These are phyloP conservation scores for Porpolomopsis calyptriformis DNA, from an alignment of 768 basidiomycete genomes.

Conservation along the genomic window DNA sequence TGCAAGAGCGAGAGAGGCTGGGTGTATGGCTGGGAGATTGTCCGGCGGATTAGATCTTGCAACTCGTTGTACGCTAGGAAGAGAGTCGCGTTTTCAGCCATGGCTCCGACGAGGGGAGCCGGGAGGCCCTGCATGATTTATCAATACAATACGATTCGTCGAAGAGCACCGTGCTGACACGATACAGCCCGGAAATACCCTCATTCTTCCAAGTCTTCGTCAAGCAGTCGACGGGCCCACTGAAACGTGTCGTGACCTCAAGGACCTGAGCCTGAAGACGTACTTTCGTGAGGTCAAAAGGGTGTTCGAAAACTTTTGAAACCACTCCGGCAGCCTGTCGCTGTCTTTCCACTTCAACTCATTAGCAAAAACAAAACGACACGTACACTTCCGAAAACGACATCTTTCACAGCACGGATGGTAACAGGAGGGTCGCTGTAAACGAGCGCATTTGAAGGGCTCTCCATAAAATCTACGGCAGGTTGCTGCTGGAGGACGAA, in stretches of 20 bases:
- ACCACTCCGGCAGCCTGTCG: constrained; percentile 67
- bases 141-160: neutral
- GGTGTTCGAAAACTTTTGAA: constrained; percentile 84
- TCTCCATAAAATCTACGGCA: neutral
- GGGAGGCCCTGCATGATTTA: constrained; percentile 61
- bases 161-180: constrained; percentile 38
- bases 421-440: neutral
- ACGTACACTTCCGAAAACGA: constrained; percentile 39
- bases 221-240: constrained; percentile 84
- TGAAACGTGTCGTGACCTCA: constrained; percentile 55
- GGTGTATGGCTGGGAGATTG: constrained; percentile 23
- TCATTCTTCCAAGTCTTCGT: constrained; percentile 72
- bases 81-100: constrained; percentile 85
- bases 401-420: constrained; percentile 33
- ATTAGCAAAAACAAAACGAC: neutral
- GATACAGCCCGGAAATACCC: constrained; percentile 76
- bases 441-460: neutral
- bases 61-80: constrained; percentile 81
- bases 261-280: constrained; percentile 82
- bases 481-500: neutral
- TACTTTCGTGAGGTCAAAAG: constrained; percentile 89
- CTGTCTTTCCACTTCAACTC: neutral
- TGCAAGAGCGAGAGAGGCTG: constrained; percentile 54
- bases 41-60: constrained; percentile 48
- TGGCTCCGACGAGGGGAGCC: constrained; percentile 87